These are phyloP conservation scores for Xylaria sp. DNA, from an alignment of 2,329 filamentous ascomycete species.

Conservation along the genomic window DNA sequence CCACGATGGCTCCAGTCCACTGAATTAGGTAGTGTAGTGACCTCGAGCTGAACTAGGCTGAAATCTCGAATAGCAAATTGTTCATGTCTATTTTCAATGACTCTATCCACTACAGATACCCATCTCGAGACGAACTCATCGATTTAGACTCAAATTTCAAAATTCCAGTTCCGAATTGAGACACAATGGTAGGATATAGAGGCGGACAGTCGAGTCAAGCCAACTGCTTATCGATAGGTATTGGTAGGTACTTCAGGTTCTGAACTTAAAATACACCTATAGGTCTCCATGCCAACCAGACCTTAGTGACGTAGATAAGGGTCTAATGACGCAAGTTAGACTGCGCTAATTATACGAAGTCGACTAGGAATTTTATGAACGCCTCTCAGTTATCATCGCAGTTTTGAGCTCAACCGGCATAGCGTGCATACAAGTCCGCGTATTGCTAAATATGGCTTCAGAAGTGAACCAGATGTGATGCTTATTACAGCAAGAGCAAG, in stretches of 20 bases:
- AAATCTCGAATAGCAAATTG: neutral
- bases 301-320: neutral
- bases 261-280: no score
- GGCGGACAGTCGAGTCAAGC: neutral
- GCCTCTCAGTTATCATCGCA: no score
- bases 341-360: no score
- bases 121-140: neutral
- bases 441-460: neutral
- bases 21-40: constrained; percentile 16
- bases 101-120: neutral
- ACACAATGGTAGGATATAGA: neutral
- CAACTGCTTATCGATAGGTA: neutral
- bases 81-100: neutral
- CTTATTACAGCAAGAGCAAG: neutral
- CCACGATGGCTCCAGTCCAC: constrained; percentile 25
- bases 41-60: constrained; percentile 28
- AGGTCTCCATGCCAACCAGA: constrained; percentile 22
- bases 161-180: neutral
- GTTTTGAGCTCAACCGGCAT: neutral
- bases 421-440: neutral
- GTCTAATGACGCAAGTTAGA: constrained; percentile 14
- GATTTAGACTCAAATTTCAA: neutral
- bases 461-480: neutral
- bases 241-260: no score
- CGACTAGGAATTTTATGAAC: no score